Conservation (phyloP, 352 stramenopile genomes). For the Plasmopara muralis region DNA sequence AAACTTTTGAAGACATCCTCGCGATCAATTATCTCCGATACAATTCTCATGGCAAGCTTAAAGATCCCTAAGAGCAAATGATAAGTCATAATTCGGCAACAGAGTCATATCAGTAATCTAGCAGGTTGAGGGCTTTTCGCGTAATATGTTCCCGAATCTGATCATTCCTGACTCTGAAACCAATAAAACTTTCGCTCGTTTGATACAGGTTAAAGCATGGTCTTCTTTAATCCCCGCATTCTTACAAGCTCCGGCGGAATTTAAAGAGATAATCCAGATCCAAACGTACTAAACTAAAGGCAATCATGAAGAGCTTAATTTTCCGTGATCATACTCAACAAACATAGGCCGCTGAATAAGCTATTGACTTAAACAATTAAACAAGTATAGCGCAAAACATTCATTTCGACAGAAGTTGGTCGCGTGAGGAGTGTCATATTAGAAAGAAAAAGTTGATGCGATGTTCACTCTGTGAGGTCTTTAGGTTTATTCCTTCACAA, state of each 20-base stretch:
- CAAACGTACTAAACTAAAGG: conserved; percentile 11
- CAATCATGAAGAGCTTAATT: conserved; percentile 12
- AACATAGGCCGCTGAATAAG: neutral
- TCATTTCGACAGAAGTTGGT: conserved; percentile 8
- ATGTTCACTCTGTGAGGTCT: conserved; percentile 5
- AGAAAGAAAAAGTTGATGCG: conserved; percentile 9
- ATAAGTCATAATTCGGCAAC: neutral
- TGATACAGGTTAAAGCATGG: conserved; percentile 17
- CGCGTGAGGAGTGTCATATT: conserved; percentile 7
- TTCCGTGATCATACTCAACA: neutral
- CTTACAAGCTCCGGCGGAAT: conserved; percentile 13
- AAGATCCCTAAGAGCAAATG: neutral
- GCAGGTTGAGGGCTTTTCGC: conserved; percentile 6
- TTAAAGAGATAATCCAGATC: conserved; percentile 17
- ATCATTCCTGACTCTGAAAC: conserved; percentile 17
- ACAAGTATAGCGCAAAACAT: conserved; percentile 6
- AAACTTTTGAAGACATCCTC: conserved; percentile 10
- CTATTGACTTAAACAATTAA: conserved; percentile 6
- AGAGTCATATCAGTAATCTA: neutral
- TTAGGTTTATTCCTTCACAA: conserved; percentile 9
- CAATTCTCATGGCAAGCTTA: too few species aligned
- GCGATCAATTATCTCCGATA: conserved; percentile 8
- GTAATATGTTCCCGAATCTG: conserved; percentile 8
- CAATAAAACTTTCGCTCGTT: conserved; percentile 7
- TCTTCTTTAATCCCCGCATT: neutral